phyloP scores from a whole-genome alignment of 306 rosid genomes.

The Quercus wislizeni region DNA sequence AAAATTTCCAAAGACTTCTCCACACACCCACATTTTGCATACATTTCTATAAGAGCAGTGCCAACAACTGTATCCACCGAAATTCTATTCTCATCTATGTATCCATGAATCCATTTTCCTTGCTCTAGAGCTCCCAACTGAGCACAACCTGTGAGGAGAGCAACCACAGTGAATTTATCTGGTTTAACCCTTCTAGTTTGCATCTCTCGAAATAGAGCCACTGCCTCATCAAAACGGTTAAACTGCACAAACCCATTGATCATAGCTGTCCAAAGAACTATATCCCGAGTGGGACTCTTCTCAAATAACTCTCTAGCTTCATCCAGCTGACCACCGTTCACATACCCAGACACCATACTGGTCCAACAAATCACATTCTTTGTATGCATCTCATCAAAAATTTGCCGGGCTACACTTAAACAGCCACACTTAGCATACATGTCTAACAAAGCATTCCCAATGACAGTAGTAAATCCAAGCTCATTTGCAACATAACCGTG shows the following conservation, averaged over 20 bases:
- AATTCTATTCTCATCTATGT: no score
- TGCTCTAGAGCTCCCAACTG: no score
- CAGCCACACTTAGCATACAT: slow-evolving; percentile 41
- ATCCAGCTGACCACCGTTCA: slow-evolving; percentile 32
- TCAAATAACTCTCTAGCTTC: slow-evolving; percentile 49
- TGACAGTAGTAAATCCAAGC: slow-evolving; percentile 18
- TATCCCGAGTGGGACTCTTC: slow-evolving; percentile 36
- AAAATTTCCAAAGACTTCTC: no score
- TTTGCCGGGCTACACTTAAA: slow-evolving; percentile 23
- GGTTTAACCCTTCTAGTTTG: no score
- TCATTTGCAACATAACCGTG: slow-evolving; percentile 30
- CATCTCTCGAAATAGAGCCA: no score
- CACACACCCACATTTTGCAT: no score
- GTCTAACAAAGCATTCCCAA: slow-evolving; percentile 27
- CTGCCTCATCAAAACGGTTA: slow-evolving; percentile 15
- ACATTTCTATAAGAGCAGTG: no score
- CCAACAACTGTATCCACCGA: no score
- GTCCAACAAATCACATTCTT: slow-evolving; percentile 47
- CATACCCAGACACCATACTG: slow-evolving; percentile 40
- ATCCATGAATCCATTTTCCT: no score
- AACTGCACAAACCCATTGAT: slow-evolving; percentile 47
- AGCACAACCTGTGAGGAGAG: no score
- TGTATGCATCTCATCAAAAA: slow-evolving; percentile 34
- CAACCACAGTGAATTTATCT: no score
- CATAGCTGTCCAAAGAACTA: slow-evolving; percentile 48